These are phyloP conservation scores for Talaromyces atroroseus DNA, from an alignment of 2,329 filamentous ascomycete species.

Conservation along the genomic window DNA sequence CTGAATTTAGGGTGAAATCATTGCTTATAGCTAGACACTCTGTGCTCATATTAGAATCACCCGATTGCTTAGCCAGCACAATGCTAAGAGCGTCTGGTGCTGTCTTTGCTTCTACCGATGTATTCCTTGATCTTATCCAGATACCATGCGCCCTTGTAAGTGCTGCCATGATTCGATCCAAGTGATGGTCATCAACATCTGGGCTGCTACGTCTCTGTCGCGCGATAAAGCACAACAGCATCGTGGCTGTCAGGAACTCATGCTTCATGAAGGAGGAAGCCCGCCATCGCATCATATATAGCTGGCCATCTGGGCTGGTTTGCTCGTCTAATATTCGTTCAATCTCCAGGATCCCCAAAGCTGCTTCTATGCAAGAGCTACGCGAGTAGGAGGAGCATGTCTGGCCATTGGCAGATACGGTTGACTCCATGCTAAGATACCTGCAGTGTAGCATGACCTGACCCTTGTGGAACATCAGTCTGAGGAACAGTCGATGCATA, in stretches of 20 bases:
- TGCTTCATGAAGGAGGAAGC: constrained; percentile 53
- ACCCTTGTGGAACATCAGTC: constrained; percentile 20
- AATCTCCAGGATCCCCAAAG: not conserved
- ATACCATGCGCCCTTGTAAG: constrained; percentile 14
- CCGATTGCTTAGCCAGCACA: not conserved
- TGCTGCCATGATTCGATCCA: constrained; percentile 15
- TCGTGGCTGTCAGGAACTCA: constrained; percentile 56
- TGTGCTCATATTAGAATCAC: not conserved
- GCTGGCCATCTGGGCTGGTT: constrained; percentile 45
- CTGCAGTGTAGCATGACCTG: constrained; percentile 21
- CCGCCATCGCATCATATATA: constrained; percentile 53
- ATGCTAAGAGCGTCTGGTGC: constrained; percentile 14
- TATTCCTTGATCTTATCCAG: constrained; percentile 17
- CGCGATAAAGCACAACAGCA: constrained; percentile 47
- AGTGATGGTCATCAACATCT: constrained; percentile 6
- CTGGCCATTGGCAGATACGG: not conserved
- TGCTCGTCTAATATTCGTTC: constrained; percentile 7
- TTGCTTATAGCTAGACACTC: not conserved
- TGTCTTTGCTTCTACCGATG: constrained; percentile 17
- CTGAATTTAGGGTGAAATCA: not conserved
- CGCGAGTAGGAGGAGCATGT: not conserved
- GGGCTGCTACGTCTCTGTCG: not conserved
- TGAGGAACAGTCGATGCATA: constrained; percentile 19
- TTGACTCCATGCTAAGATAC: constrained; percentile 5
- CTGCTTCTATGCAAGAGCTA: constrained; percentile 4